These are phyloP conservation scores for Myochromella boudieri DNA, from an alignment of 768 basidiomycete species.

Conservation along the genomic window DNA sequence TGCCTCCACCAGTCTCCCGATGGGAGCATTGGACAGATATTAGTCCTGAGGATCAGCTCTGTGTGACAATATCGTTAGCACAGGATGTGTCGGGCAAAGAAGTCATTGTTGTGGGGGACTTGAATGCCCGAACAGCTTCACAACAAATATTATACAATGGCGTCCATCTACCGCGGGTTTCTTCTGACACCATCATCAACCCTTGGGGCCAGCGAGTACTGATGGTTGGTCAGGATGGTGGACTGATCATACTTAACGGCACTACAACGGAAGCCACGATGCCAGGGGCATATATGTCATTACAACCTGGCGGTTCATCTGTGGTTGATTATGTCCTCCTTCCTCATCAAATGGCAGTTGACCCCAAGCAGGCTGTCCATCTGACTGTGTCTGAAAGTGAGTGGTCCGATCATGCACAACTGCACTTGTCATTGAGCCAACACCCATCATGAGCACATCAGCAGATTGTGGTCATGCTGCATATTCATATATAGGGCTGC, in stretches of 20 bases:
- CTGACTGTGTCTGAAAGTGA: background rate
- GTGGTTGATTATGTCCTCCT: background rate
- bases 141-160: background rate
- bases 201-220: background rate
- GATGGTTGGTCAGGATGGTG: background rate
- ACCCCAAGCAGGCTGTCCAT: background rate
- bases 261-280: background rate
- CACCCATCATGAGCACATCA: no score
- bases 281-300: background rate
- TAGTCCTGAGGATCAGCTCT: background rate
- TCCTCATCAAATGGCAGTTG: background rate
- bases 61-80: background rate
- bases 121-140: background rate
- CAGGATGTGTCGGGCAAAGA: background rate
- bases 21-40: background rate
- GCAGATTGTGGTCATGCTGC: no score
- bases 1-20: background rate
- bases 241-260: background rate
- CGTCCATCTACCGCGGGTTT: background rate
- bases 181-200: background rate
- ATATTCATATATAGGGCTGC: no score
- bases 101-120: background rate
- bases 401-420: slow-evolving; percentile 1
- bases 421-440: no score
- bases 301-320: background rate